These are phyloP conservation scores for Verticillium zaregamsianum DNA, from an alignment of 2,329 filamentous ascomycete genomes.

Conservation along the genomic window DNA sequence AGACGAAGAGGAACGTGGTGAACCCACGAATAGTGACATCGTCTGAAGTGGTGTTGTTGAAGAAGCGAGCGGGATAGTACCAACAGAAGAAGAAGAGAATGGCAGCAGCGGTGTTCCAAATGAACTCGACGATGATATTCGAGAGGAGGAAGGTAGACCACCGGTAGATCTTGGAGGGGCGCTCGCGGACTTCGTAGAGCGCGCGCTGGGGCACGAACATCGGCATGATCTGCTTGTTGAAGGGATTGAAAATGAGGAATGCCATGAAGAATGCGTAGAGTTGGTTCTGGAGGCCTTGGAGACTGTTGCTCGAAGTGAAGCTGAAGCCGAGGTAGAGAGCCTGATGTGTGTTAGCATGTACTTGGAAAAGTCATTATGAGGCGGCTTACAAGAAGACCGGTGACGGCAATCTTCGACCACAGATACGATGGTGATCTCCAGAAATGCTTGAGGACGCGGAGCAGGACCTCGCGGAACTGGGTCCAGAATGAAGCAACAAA, in stretches of 20 bases:
- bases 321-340: constrained; percentile 64
- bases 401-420: constrained; percentile 59
- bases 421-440: constrained; percentile 71
- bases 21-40: constrained; percentile 9
- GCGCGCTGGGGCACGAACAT: constrained; percentile 64
- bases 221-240: constrained; percentile 64
- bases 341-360: constrained; percentile 18
- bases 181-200: constrained; percentile 65
- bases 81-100: constrained; percentile 63
- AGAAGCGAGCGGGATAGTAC: constrained; percentile 67
- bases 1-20: constrained; percentile 14
- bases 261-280: constrained; percentile 68
- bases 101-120: constrained; percentile 63
- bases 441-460: constrained; percentile 66
- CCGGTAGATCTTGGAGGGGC: constrained; percentile 59
- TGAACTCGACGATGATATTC: constrained; percentile 61
- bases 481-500: constrained; percentile 65
- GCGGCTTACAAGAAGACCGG: constrained; percentile 24
- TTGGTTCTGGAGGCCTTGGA: constrained; percentile 64
- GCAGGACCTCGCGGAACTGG: constrained; percentile 57
- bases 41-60: constrained; percentile 44
- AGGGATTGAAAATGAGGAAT: constrained; percentile 60
- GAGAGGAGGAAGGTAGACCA: constrained; percentile 12
- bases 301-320: constrained; percentile 51
- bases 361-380: not conserved